phyloP scores from a whole-genome alignment of 1,139 yeast genomes.

The Candida sanyaensis region DNA sequence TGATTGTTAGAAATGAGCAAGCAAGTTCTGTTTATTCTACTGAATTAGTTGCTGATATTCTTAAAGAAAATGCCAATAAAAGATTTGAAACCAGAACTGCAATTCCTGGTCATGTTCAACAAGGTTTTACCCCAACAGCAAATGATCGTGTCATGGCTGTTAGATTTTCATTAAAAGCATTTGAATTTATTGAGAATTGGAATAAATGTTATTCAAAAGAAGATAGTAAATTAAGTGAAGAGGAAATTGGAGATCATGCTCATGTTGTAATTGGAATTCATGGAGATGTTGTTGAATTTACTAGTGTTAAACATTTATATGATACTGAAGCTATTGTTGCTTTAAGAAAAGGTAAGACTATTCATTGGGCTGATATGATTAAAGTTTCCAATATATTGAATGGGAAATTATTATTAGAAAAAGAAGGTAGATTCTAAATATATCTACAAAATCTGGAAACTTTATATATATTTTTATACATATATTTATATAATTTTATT shows the following conservation, averaged over 20 bases:
- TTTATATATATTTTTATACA: constrained; percentile 18
- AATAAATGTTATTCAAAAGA: constrained; percentile 14
- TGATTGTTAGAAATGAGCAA: constrained; percentile 67
- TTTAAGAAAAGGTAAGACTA: constrained; percentile 63
- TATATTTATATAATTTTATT: too few species aligned
- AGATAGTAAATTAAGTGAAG: constrained; percentile 11
- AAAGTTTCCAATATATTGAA: constrained; percentile 67
- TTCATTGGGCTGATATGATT: constrained; percentile 68
- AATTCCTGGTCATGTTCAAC: constrained; percentile 83
- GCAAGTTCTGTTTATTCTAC: constrained; percentile 71
- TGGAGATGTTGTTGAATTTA: constrained; percentile 62
- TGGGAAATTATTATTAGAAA: constrained; percentile 58
- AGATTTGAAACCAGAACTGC: constrained; percentile 77
- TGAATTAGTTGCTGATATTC: constrained; percentile 66
- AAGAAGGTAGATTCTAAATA: constrained; percentile 15
- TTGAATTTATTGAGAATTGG: constrained; percentile 63
- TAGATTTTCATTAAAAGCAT: constrained; percentile 68
- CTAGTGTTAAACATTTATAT: constrained; percentile 57
- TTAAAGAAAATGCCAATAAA: constrained; percentile 65
- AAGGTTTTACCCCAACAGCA: constrained; percentile 78
- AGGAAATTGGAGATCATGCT: constrained; percentile 13
- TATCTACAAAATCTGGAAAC: background rate
- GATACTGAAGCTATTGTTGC: constrained; percentile 57
- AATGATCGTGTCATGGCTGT: constrained; percentile 75
- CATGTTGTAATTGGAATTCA: constrained; percentile 72